These are phyloP conservation scores for Polyplosphaeria fusca DNA, from an alignment of 495 filamentous ascomycete genomes.

Conservation along the genomic window DNA sequence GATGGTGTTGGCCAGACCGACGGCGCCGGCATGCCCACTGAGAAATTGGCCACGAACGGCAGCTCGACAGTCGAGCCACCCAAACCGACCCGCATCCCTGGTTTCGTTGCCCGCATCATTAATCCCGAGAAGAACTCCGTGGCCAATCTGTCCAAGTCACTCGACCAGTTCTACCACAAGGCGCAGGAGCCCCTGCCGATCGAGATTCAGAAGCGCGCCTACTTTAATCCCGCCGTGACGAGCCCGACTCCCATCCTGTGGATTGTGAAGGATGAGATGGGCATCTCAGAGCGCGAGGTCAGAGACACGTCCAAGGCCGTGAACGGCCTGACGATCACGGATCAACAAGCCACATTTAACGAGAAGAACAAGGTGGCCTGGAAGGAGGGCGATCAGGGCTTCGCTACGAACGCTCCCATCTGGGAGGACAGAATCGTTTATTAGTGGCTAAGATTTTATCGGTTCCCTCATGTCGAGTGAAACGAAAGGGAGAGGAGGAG, in stretches of 20 bases:
- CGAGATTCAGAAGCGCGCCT: slow-evolving; percentile 57
- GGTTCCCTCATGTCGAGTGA: background rate
- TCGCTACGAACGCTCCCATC: slow-evolving; percentile 36
- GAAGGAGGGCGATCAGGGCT: slow-evolving; percentile 36
- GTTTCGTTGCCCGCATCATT: slow-evolving; percentile 17
- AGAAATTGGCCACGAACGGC: slow-evolving; percentile 31
- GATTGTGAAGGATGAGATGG: slow-evolving; percentile 66
- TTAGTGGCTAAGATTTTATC: slow-evolving; percentile 16
- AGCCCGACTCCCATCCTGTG: slow-evolving; percentile 59
- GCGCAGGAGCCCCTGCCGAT: slow-evolving; percentile 46
- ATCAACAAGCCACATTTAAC: slow-evolving; percentile 63
- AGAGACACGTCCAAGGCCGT: slow-evolving; percentile 53
- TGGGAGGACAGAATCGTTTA: slow-evolving; percentile 41
- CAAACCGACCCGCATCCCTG: slow-evolving; percentile 16
- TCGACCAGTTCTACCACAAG: slow-evolving; percentile 52
- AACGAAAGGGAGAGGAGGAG: background rate
- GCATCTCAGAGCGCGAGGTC: slow-evolving; percentile 62
- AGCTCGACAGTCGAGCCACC: slow-evolving; percentile 3
- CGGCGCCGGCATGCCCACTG: slow-evolving; percentile 4
- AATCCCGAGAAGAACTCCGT: slow-evolving; percentile 26
- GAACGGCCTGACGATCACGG: slow-evolving; percentile 48
- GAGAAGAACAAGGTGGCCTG: slow-evolving; percentile 60
- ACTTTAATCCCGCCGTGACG: slow-evolving; percentile 65
- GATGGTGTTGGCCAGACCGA: slow-evolving; percentile 58
- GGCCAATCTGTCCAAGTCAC: slow-evolving; percentile 68